These are phyloP conservation scores for Leishmania gerbilli DNA, from an alignment of 208 protist genomes.

Conservation along the genomic window DNA sequence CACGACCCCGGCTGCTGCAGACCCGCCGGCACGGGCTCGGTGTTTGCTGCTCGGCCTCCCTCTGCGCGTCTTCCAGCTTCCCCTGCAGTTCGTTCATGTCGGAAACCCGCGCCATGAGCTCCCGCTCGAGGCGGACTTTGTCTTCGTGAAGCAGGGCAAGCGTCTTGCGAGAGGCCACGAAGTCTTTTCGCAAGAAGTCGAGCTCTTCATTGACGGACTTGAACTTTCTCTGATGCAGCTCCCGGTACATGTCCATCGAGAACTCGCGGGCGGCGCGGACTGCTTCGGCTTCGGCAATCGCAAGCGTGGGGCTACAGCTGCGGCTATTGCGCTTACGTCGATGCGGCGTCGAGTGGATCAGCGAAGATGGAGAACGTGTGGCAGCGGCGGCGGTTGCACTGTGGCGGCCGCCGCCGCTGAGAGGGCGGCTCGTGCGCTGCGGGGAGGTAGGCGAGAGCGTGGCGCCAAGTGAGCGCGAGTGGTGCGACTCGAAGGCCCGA, in stretches of 20 bases:
- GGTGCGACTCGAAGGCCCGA: neutral
- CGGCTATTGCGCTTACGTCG: neutral
- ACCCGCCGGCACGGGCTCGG: neutral
- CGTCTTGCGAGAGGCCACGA: conserved; percentile 56
- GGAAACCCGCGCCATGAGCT: conserved; percentile 36
- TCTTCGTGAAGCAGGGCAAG: conserved; percentile 58
- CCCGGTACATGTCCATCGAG: conserved; percentile 51
- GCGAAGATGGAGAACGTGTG: neutral
- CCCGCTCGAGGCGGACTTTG: conserved; percentile 41
- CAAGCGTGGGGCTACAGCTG: conserved; percentile 9
- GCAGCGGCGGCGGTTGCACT: conserved; percentile 8
- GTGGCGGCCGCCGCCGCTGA: neutral
- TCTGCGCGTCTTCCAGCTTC: conserved; percentile 17
- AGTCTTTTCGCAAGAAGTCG: conserved; percentile 60
- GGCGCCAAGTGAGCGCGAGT: neutral
- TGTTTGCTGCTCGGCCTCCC: neutral
- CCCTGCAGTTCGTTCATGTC: conserved; percentile 39
- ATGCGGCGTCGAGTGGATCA: neutral
- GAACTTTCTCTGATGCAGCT: conserved; percentile 62
- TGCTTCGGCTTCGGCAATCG: conserved; percentile 17
- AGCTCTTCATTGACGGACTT: conserved; percentile 66
- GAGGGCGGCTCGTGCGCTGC: neutral
- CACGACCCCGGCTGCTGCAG: neutral
- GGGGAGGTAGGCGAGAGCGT: neutral
- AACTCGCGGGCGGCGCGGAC: conserved; percentile 36